Evolutionary conservation across 805 yeast species (phyloP), one percentile per base, ranked within the genome.

Genomic region (Yarrowia bubula): DNA sequence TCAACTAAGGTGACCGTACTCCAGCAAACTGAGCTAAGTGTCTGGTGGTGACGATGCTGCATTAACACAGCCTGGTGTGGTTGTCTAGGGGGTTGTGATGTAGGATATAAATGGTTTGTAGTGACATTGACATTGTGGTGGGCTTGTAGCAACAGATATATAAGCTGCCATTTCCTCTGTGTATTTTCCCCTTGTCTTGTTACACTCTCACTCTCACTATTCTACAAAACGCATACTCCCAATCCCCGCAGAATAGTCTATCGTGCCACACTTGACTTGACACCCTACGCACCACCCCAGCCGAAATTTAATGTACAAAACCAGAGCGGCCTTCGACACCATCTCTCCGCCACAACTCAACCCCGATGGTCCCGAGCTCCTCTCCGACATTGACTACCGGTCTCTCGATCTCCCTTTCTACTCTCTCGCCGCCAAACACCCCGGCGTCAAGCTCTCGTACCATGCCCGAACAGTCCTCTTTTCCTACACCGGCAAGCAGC

Each of bases 241-340:
- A 15, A 22, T 51, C 58, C 58, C 58, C 58, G 58, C 58, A 51
- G 58, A 50, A 48, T 15, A 51, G 58, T 37, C 43, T 51, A 51
- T 51, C 58, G 43, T 37, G 43, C 43, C 43, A 51, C 41, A 22
- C 38, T 32, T 37, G 8, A 18, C 47, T 51, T 51, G 22, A 22
- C 35, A 37, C 22, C 37, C 44, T 13, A 51, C 42, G 37, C 44
- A n/a, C 17, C 22, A n/a, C 60, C 13, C 43, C 15, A 28, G 46
- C 17, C 35, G 37, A 15, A n/a, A 38, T 28, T 39, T 53, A 57
- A 58, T 58, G 64, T 58, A 58, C 64, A 58, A 58, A 58, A 58
- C 50, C 41, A 33, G 64, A 43, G 50, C 51, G 64, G 64, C 64
- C 17, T 58, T 58, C 64, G 64, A 58, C 64, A 58, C 64, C 51